Percentiles rank a stretch among this genome's conserved stretches.
These are phyloP conservation scores for Delonix regia DNA, from an alignment of 306 rosid species.

Conservation along the genomic window DNA sequence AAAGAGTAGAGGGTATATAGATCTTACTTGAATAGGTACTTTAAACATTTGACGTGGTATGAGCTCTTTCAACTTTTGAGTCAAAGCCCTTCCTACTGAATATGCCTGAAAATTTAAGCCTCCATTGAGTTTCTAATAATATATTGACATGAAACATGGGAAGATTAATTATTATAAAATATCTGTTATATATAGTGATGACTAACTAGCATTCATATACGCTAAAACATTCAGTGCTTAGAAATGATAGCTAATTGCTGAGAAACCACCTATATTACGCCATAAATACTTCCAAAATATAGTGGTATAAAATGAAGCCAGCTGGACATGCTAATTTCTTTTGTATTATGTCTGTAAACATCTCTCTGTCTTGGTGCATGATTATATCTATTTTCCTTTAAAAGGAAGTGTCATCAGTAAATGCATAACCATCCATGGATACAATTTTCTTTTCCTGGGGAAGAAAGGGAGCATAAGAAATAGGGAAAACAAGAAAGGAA, in stretches of 20 bases:
- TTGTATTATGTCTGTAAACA: neutral
- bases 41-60: slow-evolving; percentile 98
- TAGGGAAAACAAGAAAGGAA: neutral
- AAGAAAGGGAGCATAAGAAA: neutral
- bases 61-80: slow-evolving; percentile 92
- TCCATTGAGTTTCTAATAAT: slow-evolving; percentile 32
- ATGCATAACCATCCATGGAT: neutral
- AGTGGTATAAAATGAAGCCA: neutral
- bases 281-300: neutral
- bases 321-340: neutral
- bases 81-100: slow-evolving; percentile 92
- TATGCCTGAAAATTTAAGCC: slow-evolving; percentile 66
- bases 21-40: slow-evolving; percentile 86
- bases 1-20: slow-evolving; percentile 22
- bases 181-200: neutral
- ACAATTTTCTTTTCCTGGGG: neutral
- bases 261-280: neutral
- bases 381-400: neutral
- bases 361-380: neutral
- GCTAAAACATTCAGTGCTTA: neutral
- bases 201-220: neutral
- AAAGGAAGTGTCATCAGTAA: neutral
- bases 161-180: neutral
- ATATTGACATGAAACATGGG: slow-evolving; percentile 6
- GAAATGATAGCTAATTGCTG: slow-evolving; percentile 10